phyloP scores from a whole-genome alignment of 75 land plant genomes.

The Adiantum capillusveneris region DNA sequence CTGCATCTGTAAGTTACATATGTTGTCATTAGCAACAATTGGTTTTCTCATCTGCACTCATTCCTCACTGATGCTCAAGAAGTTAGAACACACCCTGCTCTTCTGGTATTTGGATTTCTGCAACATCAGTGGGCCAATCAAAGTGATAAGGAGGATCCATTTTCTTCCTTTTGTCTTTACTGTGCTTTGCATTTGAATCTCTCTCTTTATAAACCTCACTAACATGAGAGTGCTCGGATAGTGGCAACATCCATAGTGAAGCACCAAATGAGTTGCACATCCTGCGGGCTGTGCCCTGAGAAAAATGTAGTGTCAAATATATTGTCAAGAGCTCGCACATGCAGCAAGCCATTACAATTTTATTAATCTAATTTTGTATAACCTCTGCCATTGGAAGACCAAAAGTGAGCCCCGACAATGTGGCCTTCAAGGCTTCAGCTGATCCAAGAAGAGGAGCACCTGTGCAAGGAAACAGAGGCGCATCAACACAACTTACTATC shows the following conservation, averaged over 20 bases:
- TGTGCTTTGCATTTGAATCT: conserved; percentile 17
- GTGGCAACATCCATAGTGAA: conserved; percentile 88
- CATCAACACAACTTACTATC: no score
- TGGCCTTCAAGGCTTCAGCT: conserved; percentile 65
- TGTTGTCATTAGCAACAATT: no score
- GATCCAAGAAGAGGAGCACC: conserved; percentile 95
- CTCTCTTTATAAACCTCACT: conserved; percentile 3
- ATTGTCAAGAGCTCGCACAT: no score
- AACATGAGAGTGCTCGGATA: conserved; percentile 62
- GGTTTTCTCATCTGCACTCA: no score
- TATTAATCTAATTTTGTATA: no score
- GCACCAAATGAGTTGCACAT: conserved; percentile 94
- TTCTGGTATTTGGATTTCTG: conserved; percentile 77
- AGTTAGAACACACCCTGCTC: conserved; percentile 31
- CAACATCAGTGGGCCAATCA: conserved; percentile 79
- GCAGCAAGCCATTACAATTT: no score
- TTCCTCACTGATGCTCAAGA: no score
- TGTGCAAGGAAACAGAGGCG: no score
- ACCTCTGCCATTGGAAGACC: conserved; percentile 96
- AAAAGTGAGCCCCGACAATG: conserved; percentile 73
- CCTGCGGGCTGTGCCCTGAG: conserved; percentile 86
- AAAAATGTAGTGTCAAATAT: no score
- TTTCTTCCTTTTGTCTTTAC: conserved; percentile 39
- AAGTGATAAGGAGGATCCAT: conserved; percentile 50
- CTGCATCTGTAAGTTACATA: no score